Evolutionary conservation across 2,329 filamentous ascomycete species (phyloP), one percentile per base, ranked within the genome.

Genomic region (Achaetomium macrosporum): DNA sequence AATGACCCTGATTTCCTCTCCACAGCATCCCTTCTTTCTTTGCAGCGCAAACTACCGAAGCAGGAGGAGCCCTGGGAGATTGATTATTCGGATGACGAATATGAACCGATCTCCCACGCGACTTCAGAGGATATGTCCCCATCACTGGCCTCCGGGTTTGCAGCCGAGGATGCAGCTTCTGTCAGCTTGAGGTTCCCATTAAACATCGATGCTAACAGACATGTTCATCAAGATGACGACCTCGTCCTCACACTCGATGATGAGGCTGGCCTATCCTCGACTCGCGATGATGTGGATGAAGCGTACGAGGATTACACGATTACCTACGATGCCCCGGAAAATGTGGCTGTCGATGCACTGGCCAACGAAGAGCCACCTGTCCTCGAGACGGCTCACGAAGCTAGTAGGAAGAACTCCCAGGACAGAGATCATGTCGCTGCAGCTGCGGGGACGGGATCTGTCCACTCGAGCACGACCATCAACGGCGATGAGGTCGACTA

Each of bases 401-500:
- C 45, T 25, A 11, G 7, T 29, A 49, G 37, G 41, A 45, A 53
- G 19, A n/a, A 42, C 29, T 13, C 36, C 10, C 39, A 44, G 39
- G 33, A 42, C 13, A 39, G 15, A 41, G 19, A 29, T 11, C 30
- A 48, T 39, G 37, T 10, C 40, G 40, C 46, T 20, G 31, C 48
- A 16, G 42, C 37, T 10, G 40, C 40, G 42, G 58, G 55, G 45
- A 43, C 54, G 15, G 39, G 31, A 19, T 61, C 59, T 10, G 41
- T 44, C 17, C 57, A 60, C 31, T 64, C 64, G 10, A 69, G 68
- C 37, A 62, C 63, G 10, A 70, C 67, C 6, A 43, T 69, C 16
- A 61, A 66, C 36, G 63, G 66, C 33, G 70, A 76, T 43, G 70
- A 73, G 51, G 63, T 71, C 47, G 68, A 72, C 49, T 66, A 66